Evolutionary conservation across 768 basidiomycete genomes (phyloP), one percentile per base, ranked within the genome.

Genomic region (Artomyces pyxidatus): DNA sequence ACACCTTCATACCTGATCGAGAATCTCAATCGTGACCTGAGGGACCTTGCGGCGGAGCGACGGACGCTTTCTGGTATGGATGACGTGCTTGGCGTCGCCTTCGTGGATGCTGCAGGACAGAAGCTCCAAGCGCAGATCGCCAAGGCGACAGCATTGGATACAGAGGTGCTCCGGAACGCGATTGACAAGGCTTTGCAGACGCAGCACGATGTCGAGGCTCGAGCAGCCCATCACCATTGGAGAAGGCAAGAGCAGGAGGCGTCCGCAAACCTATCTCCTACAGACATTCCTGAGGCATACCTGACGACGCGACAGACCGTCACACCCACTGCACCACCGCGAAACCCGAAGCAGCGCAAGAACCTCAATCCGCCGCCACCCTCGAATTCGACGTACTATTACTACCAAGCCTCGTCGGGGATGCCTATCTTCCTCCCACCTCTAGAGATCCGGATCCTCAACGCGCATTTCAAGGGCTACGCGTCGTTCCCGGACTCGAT

Each of bases 361-460:
- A 92, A 92, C 61, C 65, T 92, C 56, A 92, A 91, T 58, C 87
- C 88, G 1, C 88, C 87, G 2, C 88, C 89, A 3, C 88, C 85
- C 16, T 87, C 88, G 16, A 86, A 88, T 14, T 85, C 89, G 9
- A 85, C 90, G 8, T 99, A 95, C 68, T 93, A 87, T 63, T 99
- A 87, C 67, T 99, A 98, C 64, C 96, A 98, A 64, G 87, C 92
- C 16, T 81, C 90, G 0, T 88, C 89, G 1, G 96, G 96, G 11
- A 73, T 88, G 49, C 87, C 91, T 9, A 75, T 96, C 57, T 99
- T 88, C 72, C 79, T 99, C 10, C 92, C 96, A 60, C 95, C 95
- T 3, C 76, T 99, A 26, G 95, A 99, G 63, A 97, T 96, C 67
- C 86, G 83, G 67, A 91, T 96, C 52, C 74, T 99, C 22, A 72